Percentiles rank a stretch among this genome's conserved stretches.
Evolutionary conservation across 306 rosid genomes (phyloP).

Genomic region (Inga leiocalycina): DNA sequence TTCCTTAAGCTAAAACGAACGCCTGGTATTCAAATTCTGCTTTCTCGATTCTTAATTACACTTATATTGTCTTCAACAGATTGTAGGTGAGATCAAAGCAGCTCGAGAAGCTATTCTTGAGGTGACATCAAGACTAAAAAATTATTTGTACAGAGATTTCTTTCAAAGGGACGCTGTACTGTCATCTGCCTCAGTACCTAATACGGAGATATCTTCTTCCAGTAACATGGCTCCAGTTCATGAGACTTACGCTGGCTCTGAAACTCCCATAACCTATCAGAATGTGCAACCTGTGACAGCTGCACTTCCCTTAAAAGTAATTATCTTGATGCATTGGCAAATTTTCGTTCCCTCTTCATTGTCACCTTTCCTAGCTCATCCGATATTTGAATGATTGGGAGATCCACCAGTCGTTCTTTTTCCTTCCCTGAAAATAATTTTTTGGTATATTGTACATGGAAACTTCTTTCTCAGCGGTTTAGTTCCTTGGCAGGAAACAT

Average conservation of each 20-base stretch:
- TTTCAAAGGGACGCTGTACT: conserved; percentile 66
- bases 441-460: background rate
- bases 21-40: conserved; percentile 25
- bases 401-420: conserved; percentile 18
- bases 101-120: conserved; percentile 94
- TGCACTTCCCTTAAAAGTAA: conserved; percentile 66
- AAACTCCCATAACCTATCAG: conserved; percentile 55
- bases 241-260: conserved; percentile 25
- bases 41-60: conserved; percentile 30
- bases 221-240: conserved; percentile 44
- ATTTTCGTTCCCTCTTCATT: conserved; percentile 14
- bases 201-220: conserved; percentile 55
- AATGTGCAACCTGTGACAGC: conserved; percentile 53
- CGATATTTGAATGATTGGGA: conserved; percentile 18
- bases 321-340: conserved; percentile 8
- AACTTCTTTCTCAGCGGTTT: background rate
- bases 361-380: conserved; percentile 1
- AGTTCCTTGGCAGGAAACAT: conserved; percentile 8
- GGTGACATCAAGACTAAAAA: conserved; percentile 87
- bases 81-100: conserved; percentile 89
- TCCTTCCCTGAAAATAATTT: conserved; percentile 12
- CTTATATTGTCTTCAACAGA: conserved; percentile 51
- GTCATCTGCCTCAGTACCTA: conserved; percentile 49
- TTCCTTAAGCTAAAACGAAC: conserved; percentile 27
- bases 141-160: conserved; percentile 73